These are phyloP conservation scores for Globisporangium emineosum DNA, from an alignment of 352 stramenopile genomes.

Conservation along the genomic window DNA sequence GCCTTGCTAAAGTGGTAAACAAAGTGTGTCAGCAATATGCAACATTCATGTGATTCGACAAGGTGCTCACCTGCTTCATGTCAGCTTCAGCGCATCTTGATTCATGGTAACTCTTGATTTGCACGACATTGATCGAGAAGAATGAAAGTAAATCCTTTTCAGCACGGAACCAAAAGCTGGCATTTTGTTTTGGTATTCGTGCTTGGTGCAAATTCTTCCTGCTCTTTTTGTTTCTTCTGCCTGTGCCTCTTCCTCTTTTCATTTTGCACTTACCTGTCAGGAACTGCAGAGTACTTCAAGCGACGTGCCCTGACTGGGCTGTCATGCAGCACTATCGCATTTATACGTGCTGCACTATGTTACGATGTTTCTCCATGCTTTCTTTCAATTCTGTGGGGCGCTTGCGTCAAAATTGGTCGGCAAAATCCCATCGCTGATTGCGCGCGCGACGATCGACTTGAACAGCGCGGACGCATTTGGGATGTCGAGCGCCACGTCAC, in stretches of 20 bases:
- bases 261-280: not conserved
- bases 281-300: not conserved
- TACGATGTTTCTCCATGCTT: slow-evolving; percentile 5
- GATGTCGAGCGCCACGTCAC: slow-evolving; percentile 68
- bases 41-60: not conserved
- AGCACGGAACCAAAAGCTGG: not conserved
- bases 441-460: slow-evolving; percentile 34
- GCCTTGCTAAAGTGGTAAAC: slow-evolving; percentile 29
- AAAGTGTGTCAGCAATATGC: not conserved
- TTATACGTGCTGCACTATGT: slow-evolving; percentile 1
- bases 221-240: not conserved
- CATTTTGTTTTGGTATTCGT: not conserved
- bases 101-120: not conserved
- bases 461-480: slow-evolving; percentile 52
- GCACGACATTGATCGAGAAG: not conserved
- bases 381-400: slow-evolving; percentile 18
- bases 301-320: not conserved
- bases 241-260: not conserved
- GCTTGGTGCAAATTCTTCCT: not conserved
- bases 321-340: not conserved
- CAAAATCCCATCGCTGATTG: slow-evolving; percentile 44
- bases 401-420: slow-evolving; percentile 45
- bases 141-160: not conserved
- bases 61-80: not conserved
- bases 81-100: not conserved